A percentile compares a stretch with the other conserved stretches of the same genome.
phyloP scores from a whole-genome alignment of 129 eudicot genomes.

The Tagetes erecta region DNA sequence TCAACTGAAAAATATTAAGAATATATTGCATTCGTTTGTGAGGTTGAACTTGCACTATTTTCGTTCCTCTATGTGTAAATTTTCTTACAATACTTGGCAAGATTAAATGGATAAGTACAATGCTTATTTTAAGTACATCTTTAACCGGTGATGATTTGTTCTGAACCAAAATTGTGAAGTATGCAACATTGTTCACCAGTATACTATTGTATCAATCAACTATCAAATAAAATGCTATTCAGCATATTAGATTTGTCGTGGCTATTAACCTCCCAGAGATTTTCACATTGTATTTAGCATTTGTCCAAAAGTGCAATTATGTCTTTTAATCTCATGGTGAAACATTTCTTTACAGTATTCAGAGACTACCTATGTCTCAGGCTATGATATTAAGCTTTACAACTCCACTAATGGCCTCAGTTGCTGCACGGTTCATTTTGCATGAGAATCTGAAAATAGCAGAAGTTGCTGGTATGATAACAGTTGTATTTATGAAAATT shows the following conservation, averaged over 20 bases:
- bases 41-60: not conserved
- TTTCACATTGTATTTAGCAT: slow-evolving; percentile 6
- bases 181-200: not conserved
- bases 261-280: not conserved
- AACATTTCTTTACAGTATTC: slow-evolving; percentile 46
- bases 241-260: not conserved
- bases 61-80: not conserved
- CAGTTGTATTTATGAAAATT: slow-evolving; percentile 10
- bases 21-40: not conserved
- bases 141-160: slow-evolving; percentile 14
- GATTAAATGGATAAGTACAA: not conserved
- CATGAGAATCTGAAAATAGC: slow-evolving; percentile 61
- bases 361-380: slow-evolving; percentile 55
- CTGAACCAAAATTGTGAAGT: not conserved
- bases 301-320: slow-evolving; percentile 1
- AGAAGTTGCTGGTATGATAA: slow-evolving; percentile 60
- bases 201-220: no score
- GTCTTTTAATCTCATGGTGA: slow-evolving; percentile 18
- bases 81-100: not conserved
- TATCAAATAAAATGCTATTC: not conserved
- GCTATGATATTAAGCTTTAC: slow-evolving; percentile 62
- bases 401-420: slow-evolving; percentile 68
- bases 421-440: slow-evolving; percentile 56
- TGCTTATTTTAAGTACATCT: slow-evolving; percentile 6
- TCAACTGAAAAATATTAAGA: no score